Evolutionary conservation across 257 asterid species (phyloP).

Genomic region (Gentiana dahurica): DNA sequence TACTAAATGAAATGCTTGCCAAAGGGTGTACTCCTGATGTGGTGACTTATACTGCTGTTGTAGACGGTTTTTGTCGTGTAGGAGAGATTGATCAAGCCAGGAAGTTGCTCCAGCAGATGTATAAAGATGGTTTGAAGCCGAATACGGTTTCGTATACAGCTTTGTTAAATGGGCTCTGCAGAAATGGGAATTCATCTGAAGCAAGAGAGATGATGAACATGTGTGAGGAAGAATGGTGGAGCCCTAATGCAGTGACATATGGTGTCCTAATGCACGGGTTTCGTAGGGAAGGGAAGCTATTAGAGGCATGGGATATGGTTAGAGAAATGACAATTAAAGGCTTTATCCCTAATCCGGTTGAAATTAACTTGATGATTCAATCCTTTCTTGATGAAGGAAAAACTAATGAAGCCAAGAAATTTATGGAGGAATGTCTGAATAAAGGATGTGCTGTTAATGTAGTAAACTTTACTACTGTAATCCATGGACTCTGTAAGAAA

Average conservation of each 20-base stretch:
- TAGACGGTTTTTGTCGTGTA: conserved; percentile 55
- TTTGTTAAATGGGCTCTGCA: conserved; percentile 72
- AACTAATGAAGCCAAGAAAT: conserved; percentile 45
- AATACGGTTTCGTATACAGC: conserved; percentile 75
- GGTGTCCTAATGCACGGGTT: conserved; percentile 79
- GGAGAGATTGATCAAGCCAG: conserved; percentile 71
- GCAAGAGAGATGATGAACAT: conserved; percentile 76
- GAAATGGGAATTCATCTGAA: conserved; percentile 53
- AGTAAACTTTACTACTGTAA: conserved; percentile 74
- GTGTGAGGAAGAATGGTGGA: conserved; percentile 84
- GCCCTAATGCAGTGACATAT: conserved; percentile 74
- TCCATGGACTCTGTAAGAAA: conserved; percentile 75
- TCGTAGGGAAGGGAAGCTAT: conserved; percentile 79
- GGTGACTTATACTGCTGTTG: conserved; percentile 79
- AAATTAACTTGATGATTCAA: conserved; percentile 70
- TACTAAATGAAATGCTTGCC: conserved; percentile 66
- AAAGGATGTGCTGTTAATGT: conserved; percentile 83
- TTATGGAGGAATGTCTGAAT: conserved; percentile 68
- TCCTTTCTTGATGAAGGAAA: conserved; percentile 50
- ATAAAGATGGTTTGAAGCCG: conserved; percentile 77
- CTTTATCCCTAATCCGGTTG: conserved; percentile 70
- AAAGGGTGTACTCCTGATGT: conserved; percentile 85
- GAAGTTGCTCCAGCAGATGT: conserved; percentile 68
- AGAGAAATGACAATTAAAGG: conserved; percentile 73
- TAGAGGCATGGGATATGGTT: conserved; percentile 59